Conservation (phyloP, 2,329 filamentous ascomycete genomes). For the Ustulina deusta region DNA sequence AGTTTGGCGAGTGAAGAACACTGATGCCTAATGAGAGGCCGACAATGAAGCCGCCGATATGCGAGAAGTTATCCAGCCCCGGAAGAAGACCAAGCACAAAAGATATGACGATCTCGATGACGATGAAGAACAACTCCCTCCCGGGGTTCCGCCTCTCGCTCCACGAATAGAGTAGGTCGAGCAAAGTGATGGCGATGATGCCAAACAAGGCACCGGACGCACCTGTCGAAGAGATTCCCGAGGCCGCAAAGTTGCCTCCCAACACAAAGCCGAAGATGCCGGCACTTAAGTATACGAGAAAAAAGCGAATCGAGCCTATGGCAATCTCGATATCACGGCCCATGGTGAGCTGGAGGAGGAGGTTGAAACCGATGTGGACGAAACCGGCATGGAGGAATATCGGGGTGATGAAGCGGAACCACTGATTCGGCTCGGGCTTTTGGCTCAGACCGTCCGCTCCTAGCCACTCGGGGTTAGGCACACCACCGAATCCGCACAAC, state of each 20-base stretch:
- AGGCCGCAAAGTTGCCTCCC: constrained; percentile 90
- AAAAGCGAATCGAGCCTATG: constrained; percentile 89
- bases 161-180: constrained; percentile 96
- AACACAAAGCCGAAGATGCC: constrained; percentile 97
- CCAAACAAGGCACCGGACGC: constrained; percentile 93
- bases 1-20: constrained; percentile 87
- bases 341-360: constrained; percentile 89
- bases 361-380: constrained; percentile 95
- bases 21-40: constrained; percentile 88
- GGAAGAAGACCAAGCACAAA: constrained; percentile 93
- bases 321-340: constrained; percentile 92
- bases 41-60: constrained; percentile 96
- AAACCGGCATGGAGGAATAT: constrained; percentile 96
- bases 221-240: constrained; percentile 84
- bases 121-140: constrained; percentile 87
- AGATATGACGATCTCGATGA: constrained; percentile 86
- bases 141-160: constrained; percentile 78
- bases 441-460: constrained; percentile 57
- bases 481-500: constrained; percentile 85
- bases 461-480: constrained; percentile 74
- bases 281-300: constrained; percentile 87
- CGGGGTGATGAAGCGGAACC: constrained; percentile 95
- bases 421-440: constrained; percentile 82
- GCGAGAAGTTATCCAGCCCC: constrained; percentile 95
- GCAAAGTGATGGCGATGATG: constrained; percentile 85